phyloP scores from a whole-genome alignment of 140 eudicot genomes.

The Erigeron philadelphicus region DNA sequence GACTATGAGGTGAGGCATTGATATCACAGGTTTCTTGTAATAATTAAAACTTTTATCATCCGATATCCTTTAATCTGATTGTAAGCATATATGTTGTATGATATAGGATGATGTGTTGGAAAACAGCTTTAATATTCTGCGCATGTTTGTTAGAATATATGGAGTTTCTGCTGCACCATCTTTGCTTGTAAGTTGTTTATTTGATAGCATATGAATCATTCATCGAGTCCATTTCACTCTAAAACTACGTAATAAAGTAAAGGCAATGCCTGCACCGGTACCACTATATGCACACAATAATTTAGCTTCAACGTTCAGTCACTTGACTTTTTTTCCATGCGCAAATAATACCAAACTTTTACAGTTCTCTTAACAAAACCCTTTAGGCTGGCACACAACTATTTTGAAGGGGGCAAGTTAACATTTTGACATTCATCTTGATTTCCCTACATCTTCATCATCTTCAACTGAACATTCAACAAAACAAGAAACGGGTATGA shows the following conservation, averaged over 20 bases:
- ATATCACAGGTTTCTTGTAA: slow-evolving; percentile 2
- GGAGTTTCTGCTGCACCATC: slow-evolving; percentile 74
- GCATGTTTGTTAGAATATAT: slow-evolving; percentile 77
- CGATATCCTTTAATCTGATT: background rate
- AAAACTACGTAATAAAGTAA: background rate
- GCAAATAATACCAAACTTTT: background rate
- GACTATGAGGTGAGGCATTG: slow-evolving; percentile 79
- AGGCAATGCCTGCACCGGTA: background rate
- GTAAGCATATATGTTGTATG: slow-evolving; percentile 13
- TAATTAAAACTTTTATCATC: slow-evolving; percentile 2
- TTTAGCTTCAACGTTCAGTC: too few relatives aligned
- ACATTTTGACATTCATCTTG: background rate
- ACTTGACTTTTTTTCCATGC: background rate
- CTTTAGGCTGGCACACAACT: background rate
- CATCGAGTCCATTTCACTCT: background rate
- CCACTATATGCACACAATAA: too few relatives aligned
- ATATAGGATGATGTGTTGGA: slow-evolving; percentile 77
- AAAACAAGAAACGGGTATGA: background rate
- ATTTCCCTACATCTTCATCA: background rate
- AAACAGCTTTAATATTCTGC: slow-evolving; percentile 79
- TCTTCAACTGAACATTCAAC: slow-evolving; percentile 8
- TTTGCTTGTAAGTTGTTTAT: slow-evolving; percentile 57
- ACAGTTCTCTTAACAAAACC: background rate
- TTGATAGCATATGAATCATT: background rate
- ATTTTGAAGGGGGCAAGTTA: background rate